Evolutionary conservation across 2,329 filamentous ascomycete species (phyloP), one percentile per base, ranked within the genome.

Genomic region (Rutstroemia sp.): DNA sequence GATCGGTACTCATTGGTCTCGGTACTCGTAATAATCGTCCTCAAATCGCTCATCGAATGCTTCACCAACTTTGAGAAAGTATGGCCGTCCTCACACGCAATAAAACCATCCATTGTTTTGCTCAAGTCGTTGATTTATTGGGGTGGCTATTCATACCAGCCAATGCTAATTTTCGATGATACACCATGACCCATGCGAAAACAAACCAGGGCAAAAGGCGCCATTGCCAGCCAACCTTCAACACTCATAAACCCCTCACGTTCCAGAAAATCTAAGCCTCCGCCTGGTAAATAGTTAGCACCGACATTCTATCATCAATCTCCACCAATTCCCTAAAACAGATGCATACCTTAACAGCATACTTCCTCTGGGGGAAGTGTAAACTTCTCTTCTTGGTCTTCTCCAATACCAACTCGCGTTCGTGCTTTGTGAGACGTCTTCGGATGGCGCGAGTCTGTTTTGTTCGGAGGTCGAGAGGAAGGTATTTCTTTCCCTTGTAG

Each of bases 401-500:
- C 80, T 92, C 87, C 68, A 95, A 88, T 71, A 85, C 80, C 75
- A 86, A 82, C 70, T 84, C 82, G 71, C 88, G 86, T 79, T 99
- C 92, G 83, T 95, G 84, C 77, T 90, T 87, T 73, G 88, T 92
- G 79, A 99, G 83, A 74, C 90, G 85, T 82, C 95, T 90, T 74
- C 94, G 91, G 80, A 97, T 95, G 74, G 92, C 94, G 72, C 94
- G 92, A 74, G 94, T 99, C 82, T 94, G 86, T 89, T 97, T 97
- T 75, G 91, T 79, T 78, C 94, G 90, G 81, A 99, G 92, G 78
- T 99, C 95, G 75, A 99, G 90, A 66, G 94, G 94, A 65, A 91
- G 80, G 85, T 96, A 96, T 85, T 96, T 97, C 90, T 97, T 97
- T 87, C 88, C 88, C 85, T 96, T 95, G 87, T 99, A 99, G 88